Evolutionary conservation across 2,329 filamentous ascomycete species (phyloP).

Genomic region (Xylariaceae sp.): DNA sequence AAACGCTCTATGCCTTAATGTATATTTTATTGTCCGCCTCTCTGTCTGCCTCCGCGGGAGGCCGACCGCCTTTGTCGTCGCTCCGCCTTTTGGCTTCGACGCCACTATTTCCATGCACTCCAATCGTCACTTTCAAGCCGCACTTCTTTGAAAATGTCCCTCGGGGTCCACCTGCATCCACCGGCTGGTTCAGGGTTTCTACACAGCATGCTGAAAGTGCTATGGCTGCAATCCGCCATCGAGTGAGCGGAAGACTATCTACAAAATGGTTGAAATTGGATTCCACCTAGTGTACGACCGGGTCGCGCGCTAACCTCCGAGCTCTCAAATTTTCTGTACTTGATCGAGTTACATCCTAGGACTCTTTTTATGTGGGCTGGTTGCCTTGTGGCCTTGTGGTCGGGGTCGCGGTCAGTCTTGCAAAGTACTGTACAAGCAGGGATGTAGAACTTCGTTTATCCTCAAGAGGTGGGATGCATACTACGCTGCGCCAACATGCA

Average conservation of each 20-base stretch:
- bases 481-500: neutral
- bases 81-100: neutral
- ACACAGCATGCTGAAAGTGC: neutral
- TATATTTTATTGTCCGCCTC: conserved; percentile 12
- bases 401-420: conserved; percentile 14
- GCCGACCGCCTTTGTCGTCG: neutral
- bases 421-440: conserved; percentile 23
- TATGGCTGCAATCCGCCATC: neutral
- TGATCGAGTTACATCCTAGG: conserved; percentile 9
- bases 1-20: neutral
- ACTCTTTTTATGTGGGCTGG: conserved; percentile 9
- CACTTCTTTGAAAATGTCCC: neutral
- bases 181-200: neutral
- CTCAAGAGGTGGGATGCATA: conserved; percentile 19
- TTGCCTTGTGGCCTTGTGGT: conserved; percentile 14
- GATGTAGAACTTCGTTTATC: neutral
- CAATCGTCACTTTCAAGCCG: neutral
- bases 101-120: neutral
- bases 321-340: conserved; percentile 4
- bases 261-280: conserved; percentile 3
- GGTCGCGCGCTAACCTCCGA: conserved; percentile 19
- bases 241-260: neutral
- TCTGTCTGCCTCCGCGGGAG: conserved; percentile 15
- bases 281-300: neutral
- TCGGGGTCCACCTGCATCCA: neutral